Evolutionary conservation across 1,139 yeast genomes (phyloP), one percentile per base, ranked within the genome.

Genomic region (Blastobotrys proliferans): DNA sequence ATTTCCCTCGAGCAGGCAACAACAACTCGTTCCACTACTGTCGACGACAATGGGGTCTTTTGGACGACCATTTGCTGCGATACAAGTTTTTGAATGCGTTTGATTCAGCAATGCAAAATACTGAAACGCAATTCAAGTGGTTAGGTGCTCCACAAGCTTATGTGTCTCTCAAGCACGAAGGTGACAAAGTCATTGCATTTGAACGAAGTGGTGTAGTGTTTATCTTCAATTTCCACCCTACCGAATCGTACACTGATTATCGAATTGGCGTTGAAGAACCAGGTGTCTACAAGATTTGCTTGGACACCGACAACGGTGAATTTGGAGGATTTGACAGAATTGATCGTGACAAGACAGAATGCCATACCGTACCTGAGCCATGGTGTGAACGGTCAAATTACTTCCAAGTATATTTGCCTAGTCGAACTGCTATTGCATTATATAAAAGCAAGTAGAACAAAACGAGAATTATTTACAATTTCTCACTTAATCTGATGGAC

Each of bases 1-100:
- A 92, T 64, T 92, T 92, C 73, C 98, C 98, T 10, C 78, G 97
- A 54, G 83, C 53, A 32, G 97, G 96, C 36, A 92, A 92, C 63
- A 74, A 74, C 29, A 90, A 88, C 63, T 82, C 94, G 17, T 92
- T 85, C 67, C 94, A 85, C 64, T 92, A 92, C 60, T 96, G 97
- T 6, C 78, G 97, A 60, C 78, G 98, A 57, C 97, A 92, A 65
- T 92, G 92, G 73, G 85, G 85, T 57, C 73, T 92, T 54, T 77
- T 83, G 30, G 81, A 83, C 47, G 97, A 92, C 62, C 76, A 81
- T 24, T 67, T 86, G 50, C 72, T 92, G 56, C 76, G 95, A 51
- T 92, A 92, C 69, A 78, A 79, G 61, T 82, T 74, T 53, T 70
- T 92, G 55, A 83, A 82, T 62, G 72, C 71, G 17, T 92, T 90